phyloP scores from a whole-genome alignment of 116 monocot species.

The Papilionanthe hybrid region DNA sequence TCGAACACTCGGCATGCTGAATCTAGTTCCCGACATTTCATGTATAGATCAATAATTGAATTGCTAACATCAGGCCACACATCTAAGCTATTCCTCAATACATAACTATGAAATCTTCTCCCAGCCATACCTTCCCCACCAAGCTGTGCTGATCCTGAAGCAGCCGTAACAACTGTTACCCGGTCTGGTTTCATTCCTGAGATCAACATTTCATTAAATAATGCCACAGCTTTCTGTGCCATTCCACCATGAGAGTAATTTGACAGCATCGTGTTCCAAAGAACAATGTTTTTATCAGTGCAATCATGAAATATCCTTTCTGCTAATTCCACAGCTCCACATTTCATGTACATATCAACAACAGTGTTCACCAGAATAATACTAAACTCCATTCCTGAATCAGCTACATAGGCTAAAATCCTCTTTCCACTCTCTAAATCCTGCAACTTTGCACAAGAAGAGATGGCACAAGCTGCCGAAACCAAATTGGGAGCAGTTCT shows the following conservation, averaged over 20 bases:
- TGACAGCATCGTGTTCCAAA: constrained; percentile 40
- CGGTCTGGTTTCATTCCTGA: constrained; percentile 17
- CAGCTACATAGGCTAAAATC: background rate
- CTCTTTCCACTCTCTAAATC: constrained; percentile 4
- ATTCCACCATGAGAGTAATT: constrained; percentile 24
- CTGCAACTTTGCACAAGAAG: constrained; percentile 6
- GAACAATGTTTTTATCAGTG: constrained; percentile 19
- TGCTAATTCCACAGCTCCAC: constrained; percentile 28
- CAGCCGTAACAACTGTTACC: constrained; percentile 19
- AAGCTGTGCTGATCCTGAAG: constrained; percentile 23
- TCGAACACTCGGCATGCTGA: constrained; percentile 19
- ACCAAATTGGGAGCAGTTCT: constrained; percentile 9
- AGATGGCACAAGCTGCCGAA: constrained; percentile 6
- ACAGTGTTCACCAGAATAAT: constrained; percentile 9
- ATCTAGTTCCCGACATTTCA: constrained; percentile 27
- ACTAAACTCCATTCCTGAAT: constrained; percentile 6
- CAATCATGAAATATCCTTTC: constrained; percentile 20
- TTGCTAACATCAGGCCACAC: constrained; percentile 23
- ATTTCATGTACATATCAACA: constrained; percentile 21
- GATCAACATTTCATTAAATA: constrained; percentile 26
- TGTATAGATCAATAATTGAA: constrained; percentile 35
- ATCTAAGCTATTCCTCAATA: constrained; percentile 21
- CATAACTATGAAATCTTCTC: constrained; percentile 27
- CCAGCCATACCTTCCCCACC: constrained; percentile 14
- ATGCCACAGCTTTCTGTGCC: constrained; percentile 9